A percentile compares a stretch with the other conserved stretches of the same genome.
Evolutionary conservation across 2,329 filamentous ascomycete species (phyloP).

Genomic region (Neofusicoccum sp.): DNA sequence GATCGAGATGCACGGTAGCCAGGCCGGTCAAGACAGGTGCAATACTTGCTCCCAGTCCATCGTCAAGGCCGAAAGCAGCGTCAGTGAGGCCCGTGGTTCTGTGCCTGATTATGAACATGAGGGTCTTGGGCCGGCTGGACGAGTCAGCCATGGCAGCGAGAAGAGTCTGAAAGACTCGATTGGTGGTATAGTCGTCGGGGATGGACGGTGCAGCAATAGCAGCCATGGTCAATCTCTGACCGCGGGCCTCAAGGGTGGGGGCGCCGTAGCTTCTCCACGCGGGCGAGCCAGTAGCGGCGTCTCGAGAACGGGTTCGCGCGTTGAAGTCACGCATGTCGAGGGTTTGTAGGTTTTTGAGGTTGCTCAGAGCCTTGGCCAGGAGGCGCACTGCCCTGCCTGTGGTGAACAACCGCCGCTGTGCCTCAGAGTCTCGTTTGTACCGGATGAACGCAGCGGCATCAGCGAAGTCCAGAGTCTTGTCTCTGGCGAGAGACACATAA

Average conservation of each 20-base stretch:
- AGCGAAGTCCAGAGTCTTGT: conserved; percentile 25
- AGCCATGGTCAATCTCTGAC: conserved; percentile 19
- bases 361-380: conserved; percentile 59
- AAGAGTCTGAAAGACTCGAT: conserved; percentile 32
- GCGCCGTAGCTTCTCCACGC: conserved; percentile 61
- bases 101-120: conserved; percentile 38
- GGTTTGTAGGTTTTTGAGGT: conserved; percentile 57
- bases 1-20: conserved; percentile 49
- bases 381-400: conserved; percentile 56
- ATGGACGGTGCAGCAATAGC: background rate
- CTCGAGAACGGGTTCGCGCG: conserved; percentile 53
- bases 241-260: conserved; percentile 39
- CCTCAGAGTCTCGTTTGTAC: conserved; percentile 29
- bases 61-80: conserved; percentile 52
- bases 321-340: conserved; percentile 64
- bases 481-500: conserved; percentile 25
- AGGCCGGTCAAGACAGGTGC: conserved; percentile 50
- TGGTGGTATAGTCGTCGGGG: background rate
- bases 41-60: conserved; percentile 41
- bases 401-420: conserved; percentile 33
- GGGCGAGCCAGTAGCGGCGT: conserved; percentile 37
- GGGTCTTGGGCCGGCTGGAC: background rate
- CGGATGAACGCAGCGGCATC: conserved; percentile 19
- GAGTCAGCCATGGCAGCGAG: background rate
- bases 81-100: conserved; percentile 43